Percentiles rank a stretch among this genome's conserved stretches.
These are phyloP conservation scores for Glomus cerebriforme DNA, from an alignment of 192 early-diverging fungal genomes.

Conservation along the genomic window DNA sequence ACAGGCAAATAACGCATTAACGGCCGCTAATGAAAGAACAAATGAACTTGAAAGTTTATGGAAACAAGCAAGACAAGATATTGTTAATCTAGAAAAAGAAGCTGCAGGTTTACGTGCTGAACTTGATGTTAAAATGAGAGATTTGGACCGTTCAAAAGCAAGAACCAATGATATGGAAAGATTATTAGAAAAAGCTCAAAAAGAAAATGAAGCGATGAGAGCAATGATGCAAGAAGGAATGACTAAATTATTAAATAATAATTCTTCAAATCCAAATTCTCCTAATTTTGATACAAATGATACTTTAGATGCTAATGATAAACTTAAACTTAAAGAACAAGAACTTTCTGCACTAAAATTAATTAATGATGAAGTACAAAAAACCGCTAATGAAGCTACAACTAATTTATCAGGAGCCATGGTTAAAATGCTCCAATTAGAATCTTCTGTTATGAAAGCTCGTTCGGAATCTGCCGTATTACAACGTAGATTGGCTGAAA, in stretches of 20 bases:
- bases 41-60: slow-evolving; percentile 44
- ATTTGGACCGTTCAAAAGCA: slow-evolving; percentile 35
- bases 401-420: slow-evolving; percentile 43
- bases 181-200: slow-evolving; percentile 45
- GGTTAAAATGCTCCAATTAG: slow-evolving; percentile 48
- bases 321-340: slow-evolving; percentile 42
- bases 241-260: slow-evolving; percentile 38
- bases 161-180: slow-evolving; percentile 42
- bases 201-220: slow-evolving; percentile 41
- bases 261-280: slow-evolving; percentile 16
- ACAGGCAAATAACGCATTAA: slow-evolving; percentile 41
- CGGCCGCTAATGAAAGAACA: slow-evolving; percentile 42
- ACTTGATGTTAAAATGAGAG: slow-evolving; percentile 38
- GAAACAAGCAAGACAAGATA: slow-evolving; percentile 40
- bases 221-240: slow-evolving; percentile 46
- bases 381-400: slow-evolving; percentile 32
- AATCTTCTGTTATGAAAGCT: slow-evolving; percentile 45
- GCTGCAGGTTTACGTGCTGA: slow-evolving; percentile 36
- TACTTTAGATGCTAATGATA: slow-evolving; percentile 10
- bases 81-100: slow-evolving; percentile 38
- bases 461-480: slow-evolving; percentile 48
- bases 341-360: slow-evolving; percentile 38
- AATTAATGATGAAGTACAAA: slow-evolving; percentile 38
- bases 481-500: slow-evolving; percentile 45
- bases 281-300: slow-evolving; percentile 29